Conservation (phyloP, 2,329 filamentous ascomycete species). For the Epichloe sylvatica region DNA sequence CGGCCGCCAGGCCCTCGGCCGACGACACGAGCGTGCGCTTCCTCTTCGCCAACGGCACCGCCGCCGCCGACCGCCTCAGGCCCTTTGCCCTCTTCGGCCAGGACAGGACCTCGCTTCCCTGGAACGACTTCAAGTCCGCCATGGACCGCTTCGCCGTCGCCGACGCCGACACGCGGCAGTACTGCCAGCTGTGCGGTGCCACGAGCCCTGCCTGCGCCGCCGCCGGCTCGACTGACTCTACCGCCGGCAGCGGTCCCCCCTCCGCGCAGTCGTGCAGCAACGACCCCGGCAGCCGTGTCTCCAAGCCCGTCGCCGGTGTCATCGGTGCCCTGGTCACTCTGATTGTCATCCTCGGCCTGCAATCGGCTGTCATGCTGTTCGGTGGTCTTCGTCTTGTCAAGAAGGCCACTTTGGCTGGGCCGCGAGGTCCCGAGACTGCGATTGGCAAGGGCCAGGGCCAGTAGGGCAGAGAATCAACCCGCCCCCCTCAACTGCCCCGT, state of each 20-base stretch:
- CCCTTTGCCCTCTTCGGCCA: slow-evolving; percentile 48
- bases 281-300: slow-evolving; percentile 35
- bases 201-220: slow-evolving; percentile 50
- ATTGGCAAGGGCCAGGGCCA: slow-evolving; percentile 9
- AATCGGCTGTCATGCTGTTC: slow-evolving; percentile 28
- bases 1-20: slow-evolving; percentile 24
- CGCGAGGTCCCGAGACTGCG: slow-evolving; percentile 4
- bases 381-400: slow-evolving; percentile 34
- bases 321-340: slow-evolving; percentile 59
- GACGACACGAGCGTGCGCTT: slow-evolving; percentile 45
- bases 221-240: slow-evolving; percentile 10
- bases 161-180: slow-evolving; percentile 40
- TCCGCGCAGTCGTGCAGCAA: slow-evolving; percentile 10
- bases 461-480: too few species aligned
- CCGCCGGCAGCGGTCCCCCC: slow-evolving; percentile 7
- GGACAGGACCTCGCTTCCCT: slow-evolving; percentile 41
- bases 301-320: slow-evolving; percentile 62
- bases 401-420: slow-evolving; percentile 25
- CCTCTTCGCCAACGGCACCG: slow-evolving; percentile 46
- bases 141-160: slow-evolving; percentile 53
- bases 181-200: slow-evolving; percentile 68
- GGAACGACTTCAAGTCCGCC: slow-evolving; percentile 49
- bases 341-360: slow-evolving; percentile 31
- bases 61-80: slow-evolving; percentile 34
- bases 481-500: too few species aligned